Evolutionary conservation across 2,329 filamentous ascomycete species (phyloP).

Genomic region (Aspergillus spinulosporus): DNA sequence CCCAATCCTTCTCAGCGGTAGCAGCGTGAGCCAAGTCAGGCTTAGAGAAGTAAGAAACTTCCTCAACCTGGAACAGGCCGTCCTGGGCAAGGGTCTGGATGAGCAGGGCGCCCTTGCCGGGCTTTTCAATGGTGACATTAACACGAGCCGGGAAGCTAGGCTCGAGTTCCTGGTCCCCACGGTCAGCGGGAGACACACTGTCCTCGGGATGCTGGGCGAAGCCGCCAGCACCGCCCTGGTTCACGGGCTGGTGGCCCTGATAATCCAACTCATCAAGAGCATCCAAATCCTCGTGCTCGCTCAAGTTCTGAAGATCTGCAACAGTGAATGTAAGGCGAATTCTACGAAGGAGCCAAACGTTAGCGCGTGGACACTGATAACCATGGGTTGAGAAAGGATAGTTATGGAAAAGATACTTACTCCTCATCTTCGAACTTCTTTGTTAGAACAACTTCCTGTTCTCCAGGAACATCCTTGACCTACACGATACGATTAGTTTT

Average conservation of each 20-base stretch:
- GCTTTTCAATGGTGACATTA: constrained; percentile 85
- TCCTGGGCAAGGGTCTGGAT: constrained; percentile 86
- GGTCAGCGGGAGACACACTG: constrained; percentile 57
- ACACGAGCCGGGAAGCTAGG: constrained; percentile 75
- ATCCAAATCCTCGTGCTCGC: constrained; percentile 59
- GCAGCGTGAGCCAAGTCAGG: constrained; percentile 73
- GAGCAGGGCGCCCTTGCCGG: constrained; percentile 77
- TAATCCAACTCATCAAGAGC: constrained; percentile 61
- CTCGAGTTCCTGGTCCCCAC: constrained; percentile 52
- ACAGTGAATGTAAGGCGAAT: constrained; percentile 84
- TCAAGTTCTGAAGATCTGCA: constrained; percentile 72
- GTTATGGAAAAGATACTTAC: constrained; percentile 53
- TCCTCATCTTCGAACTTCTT: constrained; percentile 85
- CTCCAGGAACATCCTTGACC: constrained; percentile 73
- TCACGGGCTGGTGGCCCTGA: constrained; percentile 56
- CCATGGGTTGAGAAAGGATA: not conserved
- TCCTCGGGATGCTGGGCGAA: constrained; percentile 56
- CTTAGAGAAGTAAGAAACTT: constrained; percentile 83
- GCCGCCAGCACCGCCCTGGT: constrained; percentile 52
- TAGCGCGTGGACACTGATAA: not conserved
- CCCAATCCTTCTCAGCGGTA: constrained; percentile 74
- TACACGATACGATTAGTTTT: constrained; percentile 25
- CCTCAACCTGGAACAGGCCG: constrained; percentile 82
- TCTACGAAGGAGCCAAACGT: constrained; percentile 39
- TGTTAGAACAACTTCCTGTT: constrained; percentile 83